Evolutionary conservation across 352 stramenopile species (phyloP).

Genomic region (Phytophthora megakarya): DNA sequence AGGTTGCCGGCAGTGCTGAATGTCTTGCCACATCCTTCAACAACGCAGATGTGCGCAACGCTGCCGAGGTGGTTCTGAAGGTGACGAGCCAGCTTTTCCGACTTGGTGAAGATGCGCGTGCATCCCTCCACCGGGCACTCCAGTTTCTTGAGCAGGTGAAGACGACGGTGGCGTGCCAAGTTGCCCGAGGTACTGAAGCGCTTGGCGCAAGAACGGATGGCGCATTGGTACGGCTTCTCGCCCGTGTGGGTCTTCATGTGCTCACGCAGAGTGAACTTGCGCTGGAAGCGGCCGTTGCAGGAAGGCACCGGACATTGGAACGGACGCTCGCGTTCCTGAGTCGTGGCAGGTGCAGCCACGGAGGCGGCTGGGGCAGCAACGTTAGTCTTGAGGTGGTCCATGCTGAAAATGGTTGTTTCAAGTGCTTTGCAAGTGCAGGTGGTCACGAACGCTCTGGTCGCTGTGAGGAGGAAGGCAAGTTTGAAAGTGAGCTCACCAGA

Average conservation of each 20-base stretch:
- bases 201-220: slow-evolving; percentile 58
- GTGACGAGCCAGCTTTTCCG: slow-evolving; percentile 56
- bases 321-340: slow-evolving; percentile 41
- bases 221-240: slow-evolving; percentile 71
- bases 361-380: slow-evolving; percentile 7
- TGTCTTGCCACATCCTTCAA: slow-evolving; percentile 62
- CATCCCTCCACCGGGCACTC: slow-evolving; percentile 54
- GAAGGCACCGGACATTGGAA: slow-evolving; percentile 47
- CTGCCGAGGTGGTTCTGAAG: slow-evolving; percentile 59
- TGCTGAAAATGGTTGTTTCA: slow-evolving; percentile 25
- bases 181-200: slow-evolving; percentile 72
- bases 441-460: slow-evolving; percentile 28
- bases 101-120: slow-evolving; percentile 58
- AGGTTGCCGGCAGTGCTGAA: slow-evolving; percentile 76
- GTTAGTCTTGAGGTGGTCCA: slow-evolving; percentile 30
- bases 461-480: slow-evolving; percentile 46
- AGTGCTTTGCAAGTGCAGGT: slow-evolving; percentile 30
- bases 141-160: slow-evolving; percentile 56
- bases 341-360: neutral
- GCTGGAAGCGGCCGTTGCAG: slow-evolving; percentile 60
- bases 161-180: slow-evolving; percentile 55
- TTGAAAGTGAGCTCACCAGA: slow-evolving; percentile 48
- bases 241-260: slow-evolving; percentile 86
- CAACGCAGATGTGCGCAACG: slow-evolving; percentile 58
- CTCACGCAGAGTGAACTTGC: slow-evolving; percentile 76